Evolutionary conservation across 805 yeast species (phyloP).

Genomic region (Brettanomyces custersianus): DNA sequence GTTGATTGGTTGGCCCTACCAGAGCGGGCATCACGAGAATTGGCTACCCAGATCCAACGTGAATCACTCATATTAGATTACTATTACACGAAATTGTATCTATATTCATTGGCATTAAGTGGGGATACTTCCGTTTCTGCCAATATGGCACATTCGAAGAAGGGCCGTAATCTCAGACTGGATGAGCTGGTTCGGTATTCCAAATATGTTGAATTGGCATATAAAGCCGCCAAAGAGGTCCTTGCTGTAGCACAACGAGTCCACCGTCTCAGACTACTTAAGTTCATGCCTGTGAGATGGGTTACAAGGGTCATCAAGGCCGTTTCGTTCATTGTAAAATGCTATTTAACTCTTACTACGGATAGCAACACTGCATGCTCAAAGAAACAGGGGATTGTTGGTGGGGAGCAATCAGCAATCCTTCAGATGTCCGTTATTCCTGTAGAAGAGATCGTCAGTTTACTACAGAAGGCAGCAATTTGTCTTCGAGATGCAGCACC

Average conservation of each 20-base stretch:
- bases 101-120: conserved; percentile 73
- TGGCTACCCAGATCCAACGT: conserved; percentile 40
- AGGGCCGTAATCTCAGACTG: conserved; percentile 35
- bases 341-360: conserved; percentile 55
- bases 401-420: conserved; percentile 4
- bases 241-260: conserved; percentile 63
- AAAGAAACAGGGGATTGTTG: neutral
- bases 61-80: conserved; percentile 76
- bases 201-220: conserved; percentile 72
- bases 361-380: conserved; percentile 5
- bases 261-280: conserved; percentile 51
- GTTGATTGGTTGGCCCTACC: conserved; percentile 18
- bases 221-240: conserved; percentile 74
- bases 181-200: conserved; percentile 69
- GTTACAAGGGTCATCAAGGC: conserved; percentile 78
- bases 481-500: conserved; percentile 78
- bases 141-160: conserved; percentile 17
- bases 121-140: conserved; percentile 32
- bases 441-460: conserved; percentile 57
- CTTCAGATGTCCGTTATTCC: conserved; percentile 57
- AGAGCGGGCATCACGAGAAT: conserved; percentile 30
- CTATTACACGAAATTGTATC: conserved; percentile 75
- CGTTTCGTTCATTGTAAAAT: conserved; percentile 83
- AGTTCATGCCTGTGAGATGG: conserved; percentile 91
- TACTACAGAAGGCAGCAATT: conserved; percentile 64